Base-by-base conservation (phyloP, 2,329 filamentous ascomycete species). In the Hypoxylon sp. region DNA sequence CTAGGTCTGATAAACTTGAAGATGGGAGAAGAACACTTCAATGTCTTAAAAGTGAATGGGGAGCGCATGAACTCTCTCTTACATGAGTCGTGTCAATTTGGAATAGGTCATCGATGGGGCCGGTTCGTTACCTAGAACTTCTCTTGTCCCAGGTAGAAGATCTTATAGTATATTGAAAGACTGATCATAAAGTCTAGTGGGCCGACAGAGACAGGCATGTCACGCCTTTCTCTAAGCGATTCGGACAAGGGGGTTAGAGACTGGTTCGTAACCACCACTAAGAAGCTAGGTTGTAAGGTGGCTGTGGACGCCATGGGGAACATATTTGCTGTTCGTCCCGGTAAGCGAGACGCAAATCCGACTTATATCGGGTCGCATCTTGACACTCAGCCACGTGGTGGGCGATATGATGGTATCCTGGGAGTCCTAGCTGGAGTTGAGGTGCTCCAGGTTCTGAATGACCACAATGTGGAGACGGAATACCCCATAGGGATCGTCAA, bases 241-340 rank as follows among this genome's bases (percentile, higher is more conserved):
- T 37, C 17, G n/a, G 50, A 54, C 10, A 33, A 35, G 6, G 50
- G 40, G 11, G 50, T 54, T 4, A 33, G 50, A n/a, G 50, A 54
- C 33, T 54, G 50, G 50, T 54, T 54, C 17, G 33, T 54, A 22
- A 11, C 17, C 2, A 35, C 33, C 17, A 22, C 50, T n/a, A 54
- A 54, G 33, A 22, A 25, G 6, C 11, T 54, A 25, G 50, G 50
- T 7, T 54, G 50, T 20, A 35, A 54, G 8, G 50, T 54, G n/a
- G 40, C 22, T 25, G 50, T 54, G 20, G 50, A 54, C 11, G 33
- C 33, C 6, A 54, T 54, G 50, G 50, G 50, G 7, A 54, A 40
- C 14, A 54, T 54, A 10, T 54, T 54, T 20, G 50, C 50, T 8
- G 35, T 54, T 14, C 20, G 33, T 8, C 50, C 50, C 17, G 50